Evolutionary conservation across 139 green algal genomes (phyloP), one percentile per base, ranked within the genome.

Genomic region (Cymbomonas tetramitiformis): DNA sequence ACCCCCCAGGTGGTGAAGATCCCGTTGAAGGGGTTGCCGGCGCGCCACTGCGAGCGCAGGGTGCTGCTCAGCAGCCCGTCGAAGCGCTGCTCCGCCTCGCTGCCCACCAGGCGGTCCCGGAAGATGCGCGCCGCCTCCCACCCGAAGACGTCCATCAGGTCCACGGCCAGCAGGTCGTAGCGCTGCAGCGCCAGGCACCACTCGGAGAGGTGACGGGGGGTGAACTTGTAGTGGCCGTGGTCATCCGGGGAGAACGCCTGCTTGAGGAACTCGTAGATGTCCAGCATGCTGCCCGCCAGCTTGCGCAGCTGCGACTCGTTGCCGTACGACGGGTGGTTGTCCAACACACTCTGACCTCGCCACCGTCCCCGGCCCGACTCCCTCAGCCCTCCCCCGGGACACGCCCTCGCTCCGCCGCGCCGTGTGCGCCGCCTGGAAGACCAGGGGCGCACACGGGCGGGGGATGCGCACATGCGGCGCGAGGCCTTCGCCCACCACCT

Each of bases 201-300:
- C 24, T 62, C 23, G 7, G 74, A 81, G 24, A 88, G 51, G 52
- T 83, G 55, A 6, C 81, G 65, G 0, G 79, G 76, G 6, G 63
- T 86, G 65, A 85, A 77, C 53, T 69, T 44, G 70, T 84, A 83
- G 65, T 86, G 74, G 8, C 67, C 47, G 34, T 81, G 64, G 25
- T 79, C 59, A 30, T 73, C 64, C 3, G 55, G 28, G 30, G 46
- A 65, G 63, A 80, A 83, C 9, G 39, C 31, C 23, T 73, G 4
- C 29, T 48, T 36, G 8, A 67, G 19, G 1, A 31, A 30, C 6
- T 62, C 34, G 61, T 79, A 87, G 12, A 85, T 34, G 28, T 80
- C 71, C 48, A 85, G 41, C 62, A 87, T 68, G 19, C 51, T 67
- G n/a, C 47, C 43, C 2, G 77, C 73, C 21, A 81, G 44, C 19